phyloP scores from a whole-genome alignment of 2,329 filamentous ascomycete species.

The Trichoderma koningii region DNA sequence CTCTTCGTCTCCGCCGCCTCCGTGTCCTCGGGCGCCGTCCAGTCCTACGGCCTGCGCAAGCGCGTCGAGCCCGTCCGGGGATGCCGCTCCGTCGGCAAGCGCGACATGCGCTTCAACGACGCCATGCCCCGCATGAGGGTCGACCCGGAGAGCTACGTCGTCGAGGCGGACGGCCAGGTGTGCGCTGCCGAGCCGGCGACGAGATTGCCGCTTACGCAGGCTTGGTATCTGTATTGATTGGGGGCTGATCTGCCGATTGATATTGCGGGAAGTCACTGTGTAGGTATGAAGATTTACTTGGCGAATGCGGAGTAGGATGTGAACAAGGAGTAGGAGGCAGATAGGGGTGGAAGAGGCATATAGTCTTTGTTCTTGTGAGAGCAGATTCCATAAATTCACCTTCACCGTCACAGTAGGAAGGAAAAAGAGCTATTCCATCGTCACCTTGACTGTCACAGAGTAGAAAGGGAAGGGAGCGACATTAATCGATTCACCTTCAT shows the following conservation, averaged over 20 bases:
- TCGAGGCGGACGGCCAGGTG: slow-evolving; percentile 78
- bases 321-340: too few species aligned
- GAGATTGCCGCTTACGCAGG: slow-evolving; percentile 73
- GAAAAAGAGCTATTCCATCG: background rate
- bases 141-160: slow-evolving; percentile 85
- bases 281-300: too few species aligned
- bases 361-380: too few species aligned
- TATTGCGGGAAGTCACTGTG: too few species aligned
- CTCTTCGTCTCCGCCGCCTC: slow-evolving; percentile 80
- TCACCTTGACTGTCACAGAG: too few species aligned
- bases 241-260: background rate
- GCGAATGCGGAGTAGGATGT: too few species aligned
- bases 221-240: slow-evolving; percentile 70
- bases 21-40: slow-evolving; percentile 65
- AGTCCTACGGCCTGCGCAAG: slow-evolving; percentile 75
- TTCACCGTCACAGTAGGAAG: too few species aligned
- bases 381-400: too few species aligned
- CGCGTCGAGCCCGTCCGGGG: slow-evolving; percentile 76
- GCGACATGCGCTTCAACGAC: slow-evolving; percentile 89
- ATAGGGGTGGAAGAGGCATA: too few species aligned
- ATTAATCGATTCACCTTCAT: background rate
- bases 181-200: slow-evolving; percentile 73
- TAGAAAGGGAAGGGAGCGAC: background rate
- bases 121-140: slow-evolving; percentile 83
- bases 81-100: slow-evolving; percentile 75